A percentile compares a stretch with the other conserved stretches of the same genome.
These are phyloP conservation scores for Solanum hybrid DNA, from an alignment of 305 asterid genomes.

Conservation along the genomic window DNA sequence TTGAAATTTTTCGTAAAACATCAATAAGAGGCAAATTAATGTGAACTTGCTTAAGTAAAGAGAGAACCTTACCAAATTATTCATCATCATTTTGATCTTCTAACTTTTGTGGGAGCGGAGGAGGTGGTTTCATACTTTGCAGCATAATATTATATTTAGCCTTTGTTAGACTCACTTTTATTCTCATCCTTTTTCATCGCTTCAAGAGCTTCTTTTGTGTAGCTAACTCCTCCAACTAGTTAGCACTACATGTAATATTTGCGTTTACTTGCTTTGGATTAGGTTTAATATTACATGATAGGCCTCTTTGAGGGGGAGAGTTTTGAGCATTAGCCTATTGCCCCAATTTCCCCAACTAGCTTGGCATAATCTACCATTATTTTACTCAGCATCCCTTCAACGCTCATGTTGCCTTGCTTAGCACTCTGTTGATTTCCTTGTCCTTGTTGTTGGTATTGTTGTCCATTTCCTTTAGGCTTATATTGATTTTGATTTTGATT, in stretches of 20 bases:
- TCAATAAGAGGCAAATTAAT: too few relatives aligned
- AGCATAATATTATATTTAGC: not conserved
- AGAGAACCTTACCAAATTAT: not conserved
- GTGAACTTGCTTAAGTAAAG: not conserved
- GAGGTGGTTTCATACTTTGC: not conserved
- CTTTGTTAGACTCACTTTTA: not conserved
- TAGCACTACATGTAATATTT: not conserved
- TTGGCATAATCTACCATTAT: not conserved
- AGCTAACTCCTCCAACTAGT: not conserved
- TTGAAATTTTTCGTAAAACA: too few relatives aligned
- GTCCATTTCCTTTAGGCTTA: not conserved
- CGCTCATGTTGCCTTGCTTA: not conserved
- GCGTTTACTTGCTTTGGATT: not conserved
- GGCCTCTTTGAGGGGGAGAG: not conserved
- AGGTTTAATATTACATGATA: not conserved
- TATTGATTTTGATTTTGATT: not conserved
- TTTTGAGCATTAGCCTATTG: not conserved
- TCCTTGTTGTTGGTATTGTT: too few relatives aligned
- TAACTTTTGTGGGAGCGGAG: not conserved
- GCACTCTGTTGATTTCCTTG: too few relatives aligned
- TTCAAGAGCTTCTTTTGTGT: not conserved
- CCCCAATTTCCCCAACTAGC: not conserved
- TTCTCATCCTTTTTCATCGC: not conserved
- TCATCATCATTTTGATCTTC: not conserved
- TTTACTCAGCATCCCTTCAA: too few relatives aligned